These are phyloP conservation scores for Termitomyces sp. DNA, from an alignment of 768 basidiomycete genomes.

Conservation along the genomic window DNA sequence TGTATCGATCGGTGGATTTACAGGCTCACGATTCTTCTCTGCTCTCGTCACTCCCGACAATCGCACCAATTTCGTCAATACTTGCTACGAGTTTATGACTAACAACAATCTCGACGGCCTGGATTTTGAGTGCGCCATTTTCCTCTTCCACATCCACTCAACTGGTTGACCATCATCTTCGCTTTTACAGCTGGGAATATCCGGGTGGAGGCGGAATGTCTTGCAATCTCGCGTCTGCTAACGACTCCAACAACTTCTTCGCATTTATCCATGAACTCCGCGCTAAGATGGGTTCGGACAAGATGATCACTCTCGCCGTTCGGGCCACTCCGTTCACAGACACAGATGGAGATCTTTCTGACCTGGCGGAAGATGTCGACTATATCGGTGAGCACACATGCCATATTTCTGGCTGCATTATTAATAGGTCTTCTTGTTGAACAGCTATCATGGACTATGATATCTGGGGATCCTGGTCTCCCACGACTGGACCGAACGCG, in stretches of 20 bases:
- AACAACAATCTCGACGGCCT: conserved; percentile 54
- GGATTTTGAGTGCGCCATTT: conserved; percentile 40
- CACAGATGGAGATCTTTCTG: conserved; percentile 65
- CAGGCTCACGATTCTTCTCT: conserved; percentile 59
- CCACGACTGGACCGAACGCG: conserved; percentile 73
- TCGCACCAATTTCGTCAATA: conserved; percentile 60
- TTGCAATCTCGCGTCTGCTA: conserved; percentile 54
- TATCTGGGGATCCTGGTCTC: conserved; percentile 36
- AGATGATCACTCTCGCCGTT: conserved; percentile 52
- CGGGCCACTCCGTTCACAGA: conserved; percentile 35
- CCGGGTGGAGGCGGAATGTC: conserved; percentile 61
- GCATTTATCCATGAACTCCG: conserved; percentile 69
- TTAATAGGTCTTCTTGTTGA: neutral
- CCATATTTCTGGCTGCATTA: neutral
- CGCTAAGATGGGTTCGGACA: conserved; percentile 35
- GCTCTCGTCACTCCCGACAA: conserved; percentile 49
- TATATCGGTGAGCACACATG: conserved; percentile 27
- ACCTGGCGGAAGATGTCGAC: conserved; percentile 60
- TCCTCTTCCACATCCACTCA: neutral
- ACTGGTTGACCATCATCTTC: neutral
- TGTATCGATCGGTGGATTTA: conserved; percentile 69
- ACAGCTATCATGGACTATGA: conserved; percentile 63
- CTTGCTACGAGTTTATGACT: conserved; percentile 40
- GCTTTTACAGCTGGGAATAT: conserved; percentile 66
- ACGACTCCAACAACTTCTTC: conserved; percentile 77